Evolutionary conservation across 176 grass and related monocot species (phyloP).

Genomic region (Raddia guianensis): DNA sequence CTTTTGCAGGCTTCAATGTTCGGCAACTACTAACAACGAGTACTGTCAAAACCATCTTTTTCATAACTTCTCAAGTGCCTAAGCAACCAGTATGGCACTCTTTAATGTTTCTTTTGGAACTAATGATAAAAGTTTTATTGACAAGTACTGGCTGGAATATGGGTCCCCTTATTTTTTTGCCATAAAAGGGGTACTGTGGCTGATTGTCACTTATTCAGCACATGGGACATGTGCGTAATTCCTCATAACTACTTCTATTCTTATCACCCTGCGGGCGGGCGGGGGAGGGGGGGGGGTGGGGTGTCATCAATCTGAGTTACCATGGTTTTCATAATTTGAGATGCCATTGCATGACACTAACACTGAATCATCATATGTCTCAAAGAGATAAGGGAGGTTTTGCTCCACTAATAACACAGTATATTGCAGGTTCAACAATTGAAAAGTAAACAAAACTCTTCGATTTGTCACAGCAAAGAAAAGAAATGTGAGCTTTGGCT

Average conservation of each 20-base stretch:
- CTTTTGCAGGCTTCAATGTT: conserved; percentile 7
- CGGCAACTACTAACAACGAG: neutral
- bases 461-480: neutral
- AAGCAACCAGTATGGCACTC: neutral
- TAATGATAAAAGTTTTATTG: conserved; percentile 17
- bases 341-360: neutral
- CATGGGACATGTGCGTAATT: neutral
- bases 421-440: neutral
- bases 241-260: neutral
- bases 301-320: neutral
- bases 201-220: neutral
- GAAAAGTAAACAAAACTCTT: neutral
- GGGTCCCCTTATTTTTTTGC: neutral
- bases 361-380: neutral
- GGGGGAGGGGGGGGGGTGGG: too few relatives aligned
- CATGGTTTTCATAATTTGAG: neutral
- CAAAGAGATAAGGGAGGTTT: neutral
- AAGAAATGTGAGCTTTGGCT: conserved; percentile 6
- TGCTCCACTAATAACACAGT: neutral
- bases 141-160: conserved; percentile 7
- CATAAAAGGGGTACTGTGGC: neutral
- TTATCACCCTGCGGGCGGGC: too few relatives aligned
- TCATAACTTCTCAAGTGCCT: neutral
- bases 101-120: neutral
- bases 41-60: neutral